Evolutionary conservation across 768 basidiomycete species (phyloP).

Genomic region (Trametopsis cervina): DNA sequence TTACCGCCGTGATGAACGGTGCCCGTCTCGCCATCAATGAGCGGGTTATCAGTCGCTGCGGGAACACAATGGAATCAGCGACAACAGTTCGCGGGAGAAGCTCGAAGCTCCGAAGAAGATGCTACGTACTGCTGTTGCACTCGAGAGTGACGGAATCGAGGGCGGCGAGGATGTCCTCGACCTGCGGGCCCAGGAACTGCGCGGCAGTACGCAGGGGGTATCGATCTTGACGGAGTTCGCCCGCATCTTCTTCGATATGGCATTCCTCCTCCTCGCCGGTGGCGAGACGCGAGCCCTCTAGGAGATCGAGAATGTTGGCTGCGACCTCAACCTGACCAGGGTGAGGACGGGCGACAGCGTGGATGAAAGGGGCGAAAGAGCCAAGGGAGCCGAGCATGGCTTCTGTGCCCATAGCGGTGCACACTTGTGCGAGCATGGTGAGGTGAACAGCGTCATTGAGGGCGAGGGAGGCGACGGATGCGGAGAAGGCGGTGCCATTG

Average conservation of each 20-base stretch:
- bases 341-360: constrained; percentile 69
- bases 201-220: constrained; percentile 69
- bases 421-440: constrained; percentile 58
- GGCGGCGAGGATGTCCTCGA: constrained; percentile 70
- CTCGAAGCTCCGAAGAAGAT: neutral
- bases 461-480: constrained; percentile 70
- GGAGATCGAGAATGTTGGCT: constrained; percentile 57
- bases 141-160: constrained; percentile 61
- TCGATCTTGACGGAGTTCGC: constrained; percentile 74
- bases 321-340: constrained; percentile 81
- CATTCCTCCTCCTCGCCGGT: constrained; percentile 61
- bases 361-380: constrained; percentile 76
- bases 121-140: constrained; percentile 69
- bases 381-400: constrained; percentile 68
- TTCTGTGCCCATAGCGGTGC: constrained; percentile 81
- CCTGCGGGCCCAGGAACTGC: constrained; percentile 82
- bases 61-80: neutral
- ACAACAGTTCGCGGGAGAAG: neutral
- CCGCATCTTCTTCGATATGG: constrained; percentile 64
- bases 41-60: constrained; percentile 83
- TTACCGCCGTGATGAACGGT: constrained; percentile 78
- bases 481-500: constrained; percentile 84
- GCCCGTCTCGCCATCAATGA: constrained; percentile 62
- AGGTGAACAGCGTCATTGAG: constrained; percentile 66
- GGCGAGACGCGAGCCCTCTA: constrained; percentile 65